phyloP scores from a whole-genome alignment of 2,329 filamentous ascomycete species.

The Rosellinia necatrix region DNA sequence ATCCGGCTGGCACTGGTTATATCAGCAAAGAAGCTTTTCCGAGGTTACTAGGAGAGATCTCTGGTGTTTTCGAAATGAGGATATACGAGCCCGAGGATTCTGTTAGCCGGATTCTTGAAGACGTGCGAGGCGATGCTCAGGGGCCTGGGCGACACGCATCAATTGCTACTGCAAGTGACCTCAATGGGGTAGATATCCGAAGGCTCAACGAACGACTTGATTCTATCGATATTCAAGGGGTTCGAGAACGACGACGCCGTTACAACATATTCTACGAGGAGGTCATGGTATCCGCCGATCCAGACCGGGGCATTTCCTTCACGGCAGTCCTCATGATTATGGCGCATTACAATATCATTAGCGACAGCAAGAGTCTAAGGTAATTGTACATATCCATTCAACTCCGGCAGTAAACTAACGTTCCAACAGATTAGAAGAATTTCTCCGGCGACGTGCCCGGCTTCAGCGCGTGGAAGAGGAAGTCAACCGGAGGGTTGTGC shows the following conservation, averaged over 20 bases:
- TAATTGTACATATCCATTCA: conserved; percentile 45
- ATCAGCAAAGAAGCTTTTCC: conserved; percentile 91
- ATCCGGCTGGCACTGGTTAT: conserved; percentile 87
- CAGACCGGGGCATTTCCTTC: conserved; percentile 87
- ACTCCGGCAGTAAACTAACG: not conserved
- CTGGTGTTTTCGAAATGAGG: conserved; percentile 95
- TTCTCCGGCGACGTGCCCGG: conserved; percentile 84
- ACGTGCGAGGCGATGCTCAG: conserved; percentile 65
- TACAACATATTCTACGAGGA: conserved; percentile 98
- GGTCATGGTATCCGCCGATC: conserved; percentile 89
- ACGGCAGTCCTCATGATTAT: conserved; percentile 92
- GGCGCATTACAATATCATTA: conserved; percentile 98
- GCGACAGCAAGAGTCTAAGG: conserved; percentile 92
- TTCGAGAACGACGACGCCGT: conserved; percentile 74
- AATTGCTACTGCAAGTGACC: conserved; percentile 55
- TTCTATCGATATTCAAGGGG: conserved; percentile 73
- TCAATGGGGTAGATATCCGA: conserved; percentile 70
- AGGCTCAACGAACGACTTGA: conserved; percentile 75
- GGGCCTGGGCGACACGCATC: conserved; percentile 59
- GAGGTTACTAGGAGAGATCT: conserved; percentile 85
- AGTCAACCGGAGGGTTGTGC: conserved; percentile 84
- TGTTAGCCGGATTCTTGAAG: conserved; percentile 82
- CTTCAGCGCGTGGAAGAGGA: conserved; percentile 95
- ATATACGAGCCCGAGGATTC: conserved; percentile 93
- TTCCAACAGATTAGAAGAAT: conserved; percentile 78